These are phyloP conservation scores for Suillus plorans DNA, from an alignment of 768 basidiomycete species.

Conservation along the genomic window DNA sequence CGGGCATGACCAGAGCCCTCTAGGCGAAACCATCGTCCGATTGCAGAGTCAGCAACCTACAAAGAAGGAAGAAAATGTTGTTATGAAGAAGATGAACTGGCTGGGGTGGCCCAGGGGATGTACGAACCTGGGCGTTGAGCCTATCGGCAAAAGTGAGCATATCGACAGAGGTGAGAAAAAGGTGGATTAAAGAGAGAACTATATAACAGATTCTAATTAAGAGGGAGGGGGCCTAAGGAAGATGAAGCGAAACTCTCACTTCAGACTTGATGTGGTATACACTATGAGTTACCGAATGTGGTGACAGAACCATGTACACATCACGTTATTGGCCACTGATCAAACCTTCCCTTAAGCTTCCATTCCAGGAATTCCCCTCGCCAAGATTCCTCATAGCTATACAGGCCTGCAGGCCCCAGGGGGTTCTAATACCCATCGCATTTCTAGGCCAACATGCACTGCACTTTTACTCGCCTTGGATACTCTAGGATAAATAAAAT, in stretches of 20 bases:
- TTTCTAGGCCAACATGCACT: neutral
- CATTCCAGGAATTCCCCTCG: neutral
- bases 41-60: conserved; percentile 38
- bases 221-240: neutral
- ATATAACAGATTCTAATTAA: conserved; percentile 20
- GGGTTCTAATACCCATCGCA: neutral
- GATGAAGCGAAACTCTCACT: neutral
- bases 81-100: neutral
- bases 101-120: neutral
- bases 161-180: conserved; percentile 12
- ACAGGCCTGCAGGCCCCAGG: neutral
- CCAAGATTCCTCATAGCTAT: neutral
- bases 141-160: conserved; percentile 42
- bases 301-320: neutral
- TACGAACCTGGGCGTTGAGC: conserved; percentile 40
- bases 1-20: conserved; percentile 68
- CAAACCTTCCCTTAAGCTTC: neutral
- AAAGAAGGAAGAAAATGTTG: conserved; percentile 6
- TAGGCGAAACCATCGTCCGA: conserved; percentile 70
- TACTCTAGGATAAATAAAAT: neutral
- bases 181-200: conserved; percentile 10
- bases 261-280: neutral
- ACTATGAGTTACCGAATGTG: neutral
- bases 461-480: neutral
- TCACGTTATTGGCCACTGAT: neutral